Evolutionary conservation across 495 filamentous ascomycete species (phyloP).

Genomic region (Penicillium turbatum): DNA sequence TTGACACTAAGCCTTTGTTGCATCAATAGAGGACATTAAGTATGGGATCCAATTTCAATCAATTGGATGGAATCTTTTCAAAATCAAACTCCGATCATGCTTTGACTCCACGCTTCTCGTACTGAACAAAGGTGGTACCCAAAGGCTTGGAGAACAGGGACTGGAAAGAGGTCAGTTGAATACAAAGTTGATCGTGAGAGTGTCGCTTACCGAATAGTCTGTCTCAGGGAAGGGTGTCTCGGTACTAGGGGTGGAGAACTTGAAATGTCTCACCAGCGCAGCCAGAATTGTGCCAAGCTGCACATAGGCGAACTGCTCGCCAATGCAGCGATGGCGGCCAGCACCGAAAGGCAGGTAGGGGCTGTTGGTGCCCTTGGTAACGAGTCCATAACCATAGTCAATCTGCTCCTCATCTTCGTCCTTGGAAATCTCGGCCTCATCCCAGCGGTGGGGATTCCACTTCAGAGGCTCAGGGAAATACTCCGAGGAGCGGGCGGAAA

Average conservation of each 20-base stretch:
- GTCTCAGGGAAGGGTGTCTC: conserved; percentile 40
- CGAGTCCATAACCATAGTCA: conserved; percentile 46
- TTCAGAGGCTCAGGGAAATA: conserved; percentile 44
- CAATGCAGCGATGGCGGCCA: conserved; percentile 54
- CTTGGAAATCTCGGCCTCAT: conserved; percentile 25
- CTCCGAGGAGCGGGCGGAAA: conserved; percentile 40
- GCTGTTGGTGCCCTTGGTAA: conserved; percentile 50
- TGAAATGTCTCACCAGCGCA: conserved; percentile 45
- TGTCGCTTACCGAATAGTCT: conserved; percentile 45
- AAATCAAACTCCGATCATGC: conserved; percentile 19
- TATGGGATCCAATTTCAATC: not conserved
- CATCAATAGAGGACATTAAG: conserved; percentile 4
- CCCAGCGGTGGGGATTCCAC: conserved; percentile 55
- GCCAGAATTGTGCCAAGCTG: conserved; percentile 47
- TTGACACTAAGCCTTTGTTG: not conserved
- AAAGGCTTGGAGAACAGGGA: conserved; percentile 51
- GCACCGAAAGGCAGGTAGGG: conserved; percentile 55
- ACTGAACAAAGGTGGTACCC: conserved; percentile 40
- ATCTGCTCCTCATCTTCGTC: conserved; percentile 42
- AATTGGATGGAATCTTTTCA: not conserved
- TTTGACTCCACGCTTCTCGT: conserved; percentile 39
- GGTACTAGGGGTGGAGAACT: conserved; percentile 33
- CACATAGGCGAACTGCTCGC: conserved; percentile 54
- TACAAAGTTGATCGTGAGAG: not conserved
- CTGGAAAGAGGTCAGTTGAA: conserved; percentile 22